These are phyloP conservation scores for Fraxinus quadrangulata DNA, from an alignment of 257 asterid species.

Conservation along the genomic window DNA sequence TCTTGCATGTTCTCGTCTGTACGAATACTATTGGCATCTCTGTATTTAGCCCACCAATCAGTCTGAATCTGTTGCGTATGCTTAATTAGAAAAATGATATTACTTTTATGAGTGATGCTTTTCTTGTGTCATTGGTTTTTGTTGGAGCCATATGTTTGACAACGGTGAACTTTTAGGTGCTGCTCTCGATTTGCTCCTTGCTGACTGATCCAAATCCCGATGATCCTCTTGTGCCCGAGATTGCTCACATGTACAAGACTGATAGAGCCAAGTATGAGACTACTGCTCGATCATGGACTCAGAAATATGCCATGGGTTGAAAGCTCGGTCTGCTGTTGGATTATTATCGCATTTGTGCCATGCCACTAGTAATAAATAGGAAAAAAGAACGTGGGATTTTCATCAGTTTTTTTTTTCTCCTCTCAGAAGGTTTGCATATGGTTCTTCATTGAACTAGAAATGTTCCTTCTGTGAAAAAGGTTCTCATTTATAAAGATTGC, in stretches of 20 bases:
- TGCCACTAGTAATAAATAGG: slow-evolving; percentile 34
- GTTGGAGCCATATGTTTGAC: neutral
- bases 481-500: neutral
- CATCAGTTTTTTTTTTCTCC: slow-evolving; percentile 25
- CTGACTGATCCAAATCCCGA: slow-evolving; percentile 87
- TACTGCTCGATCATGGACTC: slow-evolving; percentile 83
- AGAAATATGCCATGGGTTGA: slow-evolving; percentile 78
- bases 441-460: slow-evolving; percentile 5
- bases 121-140: neutral
- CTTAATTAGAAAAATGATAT: neutral
- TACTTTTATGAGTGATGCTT: neutral
- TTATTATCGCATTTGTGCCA: slow-evolving; percentile 17
- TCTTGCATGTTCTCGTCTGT: neutral
- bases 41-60: neutral
- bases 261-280: slow-evolving; percentile 68
- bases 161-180: slow-evolving; percentile 43
- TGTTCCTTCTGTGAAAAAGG: slow-evolving; percentile 7
- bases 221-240: slow-evolving; percentile 86
- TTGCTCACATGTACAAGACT: slow-evolving; percentile 76
- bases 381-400: slow-evolving; percentile 16
- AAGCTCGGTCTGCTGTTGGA: slow-evolving; percentile 9
- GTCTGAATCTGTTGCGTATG: neutral
- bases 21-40: no score
- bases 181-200: slow-evolving; percentile 78
- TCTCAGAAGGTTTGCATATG: slow-evolving; percentile 9